Conservation (phyloP, 2,329 filamentous ascomycete species). For the Leptographium procerum region DNA sequence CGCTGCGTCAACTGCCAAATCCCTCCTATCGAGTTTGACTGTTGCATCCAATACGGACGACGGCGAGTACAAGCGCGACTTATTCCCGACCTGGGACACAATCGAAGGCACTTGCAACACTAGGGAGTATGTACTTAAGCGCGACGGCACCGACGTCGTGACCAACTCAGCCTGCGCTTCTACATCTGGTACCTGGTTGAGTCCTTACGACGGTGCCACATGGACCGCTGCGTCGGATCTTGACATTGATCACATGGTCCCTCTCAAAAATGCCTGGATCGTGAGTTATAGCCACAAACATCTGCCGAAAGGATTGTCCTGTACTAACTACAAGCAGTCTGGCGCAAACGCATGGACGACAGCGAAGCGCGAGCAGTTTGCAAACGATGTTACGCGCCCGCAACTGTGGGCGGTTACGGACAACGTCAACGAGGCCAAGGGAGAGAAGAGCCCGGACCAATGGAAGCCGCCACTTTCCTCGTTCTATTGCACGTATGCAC, state of each 20-base stretch:
- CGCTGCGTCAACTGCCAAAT: conserved; percentile 41
- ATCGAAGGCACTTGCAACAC: conserved; percentile 59
- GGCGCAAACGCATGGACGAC: conserved; percentile 65
- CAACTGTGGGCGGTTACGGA: conserved; percentile 74
- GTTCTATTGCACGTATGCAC: conserved; percentile 71
- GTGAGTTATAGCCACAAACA: conserved; percentile 22
- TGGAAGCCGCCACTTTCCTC: conserved; percentile 62
- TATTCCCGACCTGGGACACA: conserved; percentile 63
- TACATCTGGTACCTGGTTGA: conserved; percentile 56
- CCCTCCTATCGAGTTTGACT: conserved; percentile 45
- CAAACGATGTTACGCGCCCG: conserved; percentile 65
- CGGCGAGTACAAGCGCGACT: conserved; percentile 48
- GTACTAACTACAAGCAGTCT: conserved; percentile 32
- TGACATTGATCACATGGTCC: conserved; percentile 78
- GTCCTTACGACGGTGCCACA: conserved; percentile 61
- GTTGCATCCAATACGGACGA: conserved; percentile 44
- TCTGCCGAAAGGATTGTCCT: neutral
- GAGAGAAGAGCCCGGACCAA: conserved; percentile 60
- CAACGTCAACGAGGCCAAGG: conserved; percentile 61
- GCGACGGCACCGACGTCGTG: conserved; percentile 57
- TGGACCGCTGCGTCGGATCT: conserved; percentile 60
- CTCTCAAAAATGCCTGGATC: conserved; percentile 70
- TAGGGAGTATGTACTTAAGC: conserved; percentile 58
- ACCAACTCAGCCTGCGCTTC: conserved; percentile 48
- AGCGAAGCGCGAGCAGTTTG: conserved; percentile 53